Base-by-base conservation (phyloP, 768 basidiomycete species). In the Xerocomus potaroensis region DNA sequence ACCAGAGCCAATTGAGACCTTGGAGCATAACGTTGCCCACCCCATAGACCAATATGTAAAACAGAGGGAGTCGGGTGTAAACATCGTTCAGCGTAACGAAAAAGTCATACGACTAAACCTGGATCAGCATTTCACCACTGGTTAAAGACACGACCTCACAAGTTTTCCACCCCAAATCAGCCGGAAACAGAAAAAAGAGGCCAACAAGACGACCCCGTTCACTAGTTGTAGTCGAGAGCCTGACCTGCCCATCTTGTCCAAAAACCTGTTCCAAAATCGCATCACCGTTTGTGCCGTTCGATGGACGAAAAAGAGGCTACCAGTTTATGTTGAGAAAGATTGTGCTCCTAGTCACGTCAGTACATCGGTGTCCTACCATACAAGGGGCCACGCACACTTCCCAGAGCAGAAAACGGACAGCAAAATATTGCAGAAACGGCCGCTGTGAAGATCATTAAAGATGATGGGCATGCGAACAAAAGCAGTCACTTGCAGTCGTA, bases 311-410 rank as follows among this genome's bases (percentile, higher is more conserved):
- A 16, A 43, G 62, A 72, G 50, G n/a, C n/a, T 54, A 91, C 90
- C 90, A 92, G 52, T 93, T 89, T 45, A 88, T 80, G 57, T 95
- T 87, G 51, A 95, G 71, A 68, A 94, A 91, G 48, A 91, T 78
- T 0, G 91, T 94, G 69, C 83, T 87, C 69, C 81, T 83, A 35
- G 27, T 29, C 34, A 37, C 6, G 16, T 56, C 27, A 56, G 48
- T 30, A 45, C 24, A 26, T 15, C 34, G 9, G 55, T 12, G 19
- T 27, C 23, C 11, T 10, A 34, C 15, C 9, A 24, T 21, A 38
- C 18, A 18, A 30, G n/a, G 9, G 11, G 33, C 35, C 30, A 68
- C 79, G 43, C 65, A 84, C 74, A 80, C 70, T 67, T 92, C 91
- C 91, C 90, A 91, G 10, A 91, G 69, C 24, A 94, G 68, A 67